These are phyloP conservation scores for Populus hybrid DNA, from an alignment of 441 rosid species.

Conservation along the genomic window DNA sequence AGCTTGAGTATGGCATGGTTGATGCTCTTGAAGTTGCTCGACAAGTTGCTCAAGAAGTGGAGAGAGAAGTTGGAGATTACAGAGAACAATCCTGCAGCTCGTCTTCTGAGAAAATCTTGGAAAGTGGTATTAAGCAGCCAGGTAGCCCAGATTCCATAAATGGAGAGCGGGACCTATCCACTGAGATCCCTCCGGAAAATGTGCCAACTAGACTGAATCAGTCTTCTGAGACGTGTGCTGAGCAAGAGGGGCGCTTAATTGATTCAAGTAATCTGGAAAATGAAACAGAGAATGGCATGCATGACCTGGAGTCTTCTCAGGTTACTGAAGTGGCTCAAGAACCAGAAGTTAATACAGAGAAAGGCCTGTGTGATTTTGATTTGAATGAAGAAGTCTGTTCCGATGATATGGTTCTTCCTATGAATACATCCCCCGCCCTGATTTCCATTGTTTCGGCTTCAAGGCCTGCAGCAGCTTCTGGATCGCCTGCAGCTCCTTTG, in stretches of 20 bases:
- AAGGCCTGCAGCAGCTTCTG: slow-evolving; percentile 52
- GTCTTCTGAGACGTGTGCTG: slow-evolving; percentile 34
- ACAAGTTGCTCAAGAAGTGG: slow-evolving; percentile 64
- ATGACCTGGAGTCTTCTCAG: slow-evolving; percentile 58
- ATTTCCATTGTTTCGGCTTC: slow-evolving; percentile 64
- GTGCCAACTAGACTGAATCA: slow-evolving; percentile 39
- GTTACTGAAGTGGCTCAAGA: slow-evolving; percentile 57
- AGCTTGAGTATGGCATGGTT: slow-evolving; percentile 58
- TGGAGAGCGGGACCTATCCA: slow-evolving; percentile 29
- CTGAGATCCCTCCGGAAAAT: slow-evolving; percentile 37
- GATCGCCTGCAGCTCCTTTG: slow-evolving; percentile 58
- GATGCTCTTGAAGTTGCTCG: slow-evolving; percentile 55
- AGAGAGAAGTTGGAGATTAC: slow-evolving; percentile 68
- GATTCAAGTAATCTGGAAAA: slow-evolving; percentile 34
- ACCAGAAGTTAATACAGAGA: slow-evolving; percentile 48
- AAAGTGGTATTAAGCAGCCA: slow-evolving; percentile 41
- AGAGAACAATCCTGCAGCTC: slow-evolving; percentile 65
- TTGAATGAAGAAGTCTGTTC: slow-evolving; percentile 78
- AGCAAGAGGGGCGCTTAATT: slow-evolving; percentile 31
- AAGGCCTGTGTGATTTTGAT: slow-evolving; percentile 67
- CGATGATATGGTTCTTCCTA: slow-evolving; percentile 64
- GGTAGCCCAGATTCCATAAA: slow-evolving; percentile 47
- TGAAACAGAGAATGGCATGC: slow-evolving; percentile 41
- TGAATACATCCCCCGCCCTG: slow-evolving; percentile 38
- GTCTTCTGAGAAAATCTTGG: slow-evolving; percentile 50